phyloP scores from a whole-genome alignment of 441 rosid species.

The Syzygium syzygioides region DNA sequence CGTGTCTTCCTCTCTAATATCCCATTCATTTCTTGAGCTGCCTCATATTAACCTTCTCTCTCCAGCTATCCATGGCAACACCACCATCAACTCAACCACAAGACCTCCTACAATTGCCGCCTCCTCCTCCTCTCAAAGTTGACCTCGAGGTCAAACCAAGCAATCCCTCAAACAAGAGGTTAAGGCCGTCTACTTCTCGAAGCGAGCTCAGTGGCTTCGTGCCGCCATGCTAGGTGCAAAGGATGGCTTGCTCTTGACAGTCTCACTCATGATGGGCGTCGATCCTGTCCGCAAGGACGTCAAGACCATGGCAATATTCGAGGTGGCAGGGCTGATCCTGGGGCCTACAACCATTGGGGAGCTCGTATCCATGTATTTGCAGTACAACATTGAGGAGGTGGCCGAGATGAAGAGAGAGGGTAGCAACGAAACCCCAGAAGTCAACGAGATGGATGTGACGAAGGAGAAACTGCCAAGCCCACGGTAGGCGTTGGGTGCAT shows the following conservation, averaged over 20 bases:
- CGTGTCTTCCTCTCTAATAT: too few species aligned
- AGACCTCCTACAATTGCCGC: too few species aligned
- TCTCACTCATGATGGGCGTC: constrained; percentile 56
- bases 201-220: constrained; percentile 31
- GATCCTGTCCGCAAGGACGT: constrained; percentile 41
- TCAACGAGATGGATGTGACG: constrained; percentile 3
- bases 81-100: too few species aligned
- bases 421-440: neutral
- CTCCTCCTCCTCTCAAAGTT: too few species aligned
- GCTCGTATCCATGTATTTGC: constrained; percentile 45
- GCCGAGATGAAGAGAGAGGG: constrained; percentile 33
- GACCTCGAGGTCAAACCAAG: too few species aligned
- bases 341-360: constrained; percentile 55
- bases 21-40: too few species aligned
- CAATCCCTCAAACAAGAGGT: too few species aligned
- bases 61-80: too few species aligned
- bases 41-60: too few species aligned
- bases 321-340: constrained; percentile 38
- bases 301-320: constrained; percentile 41
- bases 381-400: constrained; percentile 27
- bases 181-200: neutral
- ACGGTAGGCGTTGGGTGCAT: constrained; percentile 39
- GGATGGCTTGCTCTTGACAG: constrained; percentile 52
- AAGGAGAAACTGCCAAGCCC: constrained; percentile 33
- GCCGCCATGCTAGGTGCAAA: constrained; percentile 57